Evolutionary conservation across 2,329 filamentous ascomycete genomes (phyloP).

Genomic region (Phialocephala subalpina): DNA sequence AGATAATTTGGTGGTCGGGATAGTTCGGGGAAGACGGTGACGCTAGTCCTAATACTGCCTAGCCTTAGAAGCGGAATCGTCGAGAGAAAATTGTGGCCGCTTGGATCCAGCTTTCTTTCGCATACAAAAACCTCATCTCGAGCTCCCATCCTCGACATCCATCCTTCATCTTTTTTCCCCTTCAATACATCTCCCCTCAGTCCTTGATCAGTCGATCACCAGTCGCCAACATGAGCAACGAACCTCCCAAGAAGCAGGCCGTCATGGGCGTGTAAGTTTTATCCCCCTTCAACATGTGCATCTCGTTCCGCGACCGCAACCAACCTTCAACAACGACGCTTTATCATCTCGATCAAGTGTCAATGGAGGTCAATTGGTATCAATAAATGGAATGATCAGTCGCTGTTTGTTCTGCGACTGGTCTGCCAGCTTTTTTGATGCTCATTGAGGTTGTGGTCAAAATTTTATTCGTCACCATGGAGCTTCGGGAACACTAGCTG

Average conservation of each 20-base stretch:
- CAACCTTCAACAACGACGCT: slow-evolving; percentile 30
- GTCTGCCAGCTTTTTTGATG: slow-evolving; percentile 30
- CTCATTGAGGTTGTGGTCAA: slow-evolving; percentile 35
- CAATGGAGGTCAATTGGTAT: slow-evolving; percentile 39
- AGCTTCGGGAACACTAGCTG: slow-evolving; percentile 32
- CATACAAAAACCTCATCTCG: slow-evolving; percentile 33
- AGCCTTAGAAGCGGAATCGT: not conserved
- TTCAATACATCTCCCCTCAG: slow-evolving; percentile 64
- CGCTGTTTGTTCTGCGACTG: slow-evolving; percentile 18
- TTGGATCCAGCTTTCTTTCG: not conserved
- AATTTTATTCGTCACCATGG: slow-evolving; percentile 28
- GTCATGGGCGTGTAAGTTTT: slow-evolving; percentile 72
- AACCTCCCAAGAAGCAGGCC: slow-evolving; percentile 61
- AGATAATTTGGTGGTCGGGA: not conserved
- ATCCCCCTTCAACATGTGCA: slow-evolving; percentile 41
- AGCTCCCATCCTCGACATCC: slow-evolving; percentile 29
- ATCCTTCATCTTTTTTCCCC: slow-evolving; percentile 34
- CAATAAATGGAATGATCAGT: slow-evolving; percentile 28
- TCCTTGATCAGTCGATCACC: slow-evolving; percentile 53
- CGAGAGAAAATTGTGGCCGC: not conserved
- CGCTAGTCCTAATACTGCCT: not conserved
- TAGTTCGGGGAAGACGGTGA: not conserved
- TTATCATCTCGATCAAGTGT: slow-evolving; percentile 34
- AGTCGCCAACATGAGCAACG: slow-evolving; percentile 53
- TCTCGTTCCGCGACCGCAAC: slow-evolving; percentile 27